These are phyloP conservation scores for Scedosporium apiospermum DNA, from an alignment of 2,329 filamentous ascomycete species.

Conservation along the genomic window DNA sequence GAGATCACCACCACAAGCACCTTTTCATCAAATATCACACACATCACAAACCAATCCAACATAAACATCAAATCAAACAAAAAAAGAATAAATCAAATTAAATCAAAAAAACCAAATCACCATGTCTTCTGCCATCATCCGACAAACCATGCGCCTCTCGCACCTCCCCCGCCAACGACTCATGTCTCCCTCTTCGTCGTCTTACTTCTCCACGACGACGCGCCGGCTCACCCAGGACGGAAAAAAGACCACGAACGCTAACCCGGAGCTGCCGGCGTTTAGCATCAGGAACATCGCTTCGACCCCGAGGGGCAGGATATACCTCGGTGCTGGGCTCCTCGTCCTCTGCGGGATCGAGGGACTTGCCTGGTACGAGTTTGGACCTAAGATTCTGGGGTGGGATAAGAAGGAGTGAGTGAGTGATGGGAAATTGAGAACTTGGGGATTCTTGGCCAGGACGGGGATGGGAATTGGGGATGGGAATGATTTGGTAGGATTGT, in stretches of 20 bases:
- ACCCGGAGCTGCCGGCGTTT: conserved; percentile 13
- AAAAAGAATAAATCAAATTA: neutral
- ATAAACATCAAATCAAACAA: neutral
- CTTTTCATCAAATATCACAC: too few relatives aligned
- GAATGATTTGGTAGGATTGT: neutral
- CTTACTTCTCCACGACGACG: conserved; percentile 8
- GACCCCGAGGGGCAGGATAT: conserved; percentile 12
- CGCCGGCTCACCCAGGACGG: neutral
- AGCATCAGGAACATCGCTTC: conserved; percentile 12
- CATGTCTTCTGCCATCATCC: neutral
- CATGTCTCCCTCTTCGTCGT: neutral
- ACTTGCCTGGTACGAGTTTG: conserved; percentile 13
- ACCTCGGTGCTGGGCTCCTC: conserved; percentile 9
- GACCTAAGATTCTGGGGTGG: conserved; percentile 13
- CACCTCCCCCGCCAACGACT: neutral
- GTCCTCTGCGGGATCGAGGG: conserved; percentile 11
- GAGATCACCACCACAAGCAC: too few relatives aligned
- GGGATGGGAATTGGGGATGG: neutral
- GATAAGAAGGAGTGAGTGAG: neutral
- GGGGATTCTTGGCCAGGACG: neutral
- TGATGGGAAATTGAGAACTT: neutral
- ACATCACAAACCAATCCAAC: too few relatives aligned
- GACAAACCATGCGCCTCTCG: neutral
- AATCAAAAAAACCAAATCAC: neutral
- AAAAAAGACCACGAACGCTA: conserved; percentile 1